Evolutionary conservation across 2,329 filamentous ascomycete species (phyloP).

Genomic region (Penicillium thymicola): DNA sequence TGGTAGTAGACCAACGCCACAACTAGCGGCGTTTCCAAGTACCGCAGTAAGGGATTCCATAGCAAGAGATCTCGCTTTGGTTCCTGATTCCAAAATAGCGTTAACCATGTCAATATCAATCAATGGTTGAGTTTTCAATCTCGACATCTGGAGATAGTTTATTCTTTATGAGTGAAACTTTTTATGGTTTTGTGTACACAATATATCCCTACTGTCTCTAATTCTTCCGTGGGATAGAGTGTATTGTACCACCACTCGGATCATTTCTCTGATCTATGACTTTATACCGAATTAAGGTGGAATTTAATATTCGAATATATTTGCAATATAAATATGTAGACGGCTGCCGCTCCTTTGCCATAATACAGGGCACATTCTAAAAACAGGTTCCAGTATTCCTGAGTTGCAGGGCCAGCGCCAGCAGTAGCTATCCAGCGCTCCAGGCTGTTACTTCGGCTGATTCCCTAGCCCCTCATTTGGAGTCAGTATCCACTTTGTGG

Average conservation of each 20-base stretch:
- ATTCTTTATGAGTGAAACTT: too few species aligned
- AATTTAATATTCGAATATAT: too few species aligned
- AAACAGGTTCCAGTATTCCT: constrained; percentile 30
- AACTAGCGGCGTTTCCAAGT: neutral
- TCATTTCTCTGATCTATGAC: neutral
- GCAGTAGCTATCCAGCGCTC: neutral
- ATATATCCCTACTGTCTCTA: neutral
- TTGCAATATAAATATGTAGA: too few species aligned
- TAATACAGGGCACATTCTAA: neutral
- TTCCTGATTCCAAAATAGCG: neutral
- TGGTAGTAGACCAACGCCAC: neutral
- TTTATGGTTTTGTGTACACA: neutral
- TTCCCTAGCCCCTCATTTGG: constrained; percentile 7
- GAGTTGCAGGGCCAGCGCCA: neutral
- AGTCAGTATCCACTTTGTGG: neutral
- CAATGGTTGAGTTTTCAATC: too few species aligned
- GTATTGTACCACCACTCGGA: neutral
- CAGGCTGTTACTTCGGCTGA: neutral
- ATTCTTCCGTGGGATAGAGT: neutral
- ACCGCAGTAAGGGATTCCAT: neutral
- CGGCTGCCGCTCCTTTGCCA: neutral
- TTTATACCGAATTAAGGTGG: neutral
- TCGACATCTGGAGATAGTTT: too few species aligned
- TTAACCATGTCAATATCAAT: neutral
- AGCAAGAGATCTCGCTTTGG: neutral